phyloP scores from a whole-genome alignment of 495 filamentous ascomycete genomes.

The Aspergillus hancockii region DNA sequence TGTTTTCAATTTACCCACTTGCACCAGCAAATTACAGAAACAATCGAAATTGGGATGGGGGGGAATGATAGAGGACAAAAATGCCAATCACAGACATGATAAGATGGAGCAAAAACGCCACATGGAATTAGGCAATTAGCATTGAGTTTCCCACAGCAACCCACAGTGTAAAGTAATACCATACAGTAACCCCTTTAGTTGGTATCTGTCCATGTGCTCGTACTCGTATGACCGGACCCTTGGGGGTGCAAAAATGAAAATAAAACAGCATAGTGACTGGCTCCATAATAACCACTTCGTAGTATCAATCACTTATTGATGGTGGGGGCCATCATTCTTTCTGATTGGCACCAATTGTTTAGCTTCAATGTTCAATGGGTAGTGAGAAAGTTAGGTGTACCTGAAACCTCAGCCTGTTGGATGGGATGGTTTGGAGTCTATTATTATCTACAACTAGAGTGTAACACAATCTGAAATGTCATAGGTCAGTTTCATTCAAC shows the following conservation, averaged over 20 bases:
- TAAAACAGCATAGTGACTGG: not conserved
- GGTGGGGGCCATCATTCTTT: not conserved
- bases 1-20: not conserved
- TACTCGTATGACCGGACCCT: not conserved
- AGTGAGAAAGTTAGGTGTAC: constrained; percentile 14
- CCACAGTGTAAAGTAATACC: not conserved
- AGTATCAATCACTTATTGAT: not conserved
- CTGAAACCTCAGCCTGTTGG: constrained; percentile 22
- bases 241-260: not conserved
- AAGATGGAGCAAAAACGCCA: not conserved
- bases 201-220: not conserved
- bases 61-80: not conserved
- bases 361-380: not conserved
- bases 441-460: constrained; percentile 7
- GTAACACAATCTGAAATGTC: constrained; percentile 3
- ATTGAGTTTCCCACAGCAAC: not conserved
- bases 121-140: not conserved
- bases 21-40: not conserved
- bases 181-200: not conserved
- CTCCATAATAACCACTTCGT: not conserved
- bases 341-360: constrained; percentile 2
- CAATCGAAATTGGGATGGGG: not conserved
- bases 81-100: not conserved
- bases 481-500: constrained; percentile 6
- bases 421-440: not conserved